Base-by-base conservation (phyloP, 1,284 basidiomycete species). In the Rhodotorula sp. region DNA sequence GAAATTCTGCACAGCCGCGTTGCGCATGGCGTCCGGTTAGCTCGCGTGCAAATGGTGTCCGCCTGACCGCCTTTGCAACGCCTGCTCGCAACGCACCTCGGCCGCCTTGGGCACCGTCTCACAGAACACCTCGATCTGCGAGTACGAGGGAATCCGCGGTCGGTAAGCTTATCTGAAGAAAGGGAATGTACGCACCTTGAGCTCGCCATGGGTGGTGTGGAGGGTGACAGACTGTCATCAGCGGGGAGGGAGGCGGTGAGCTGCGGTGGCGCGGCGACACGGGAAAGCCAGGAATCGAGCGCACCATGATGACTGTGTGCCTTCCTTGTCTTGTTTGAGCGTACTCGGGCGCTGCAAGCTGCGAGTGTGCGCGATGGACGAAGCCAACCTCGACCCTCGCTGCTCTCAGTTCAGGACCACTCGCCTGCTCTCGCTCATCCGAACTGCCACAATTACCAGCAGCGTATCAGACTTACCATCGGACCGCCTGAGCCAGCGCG, bases 1-100 rank as follows among this genome's bases (percentile, higher is more conserved):
- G 80, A 99, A 99, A 83, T 98, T 99, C 91, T 95, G 79, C 19
- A n/a, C n/a, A n/a, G n/a, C n/a, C n/a, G n/a, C n/a, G n/a, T n/a
- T n/a, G n/a, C n/a, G n/a, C n/a, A n/a, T n/a, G n/a, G n/a, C n/a
- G n/a, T n/a, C n/a, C n/a, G n/a, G n/a, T n/a, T n/a, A n/a, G n/a
- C n/a, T n/a, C n/a, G n/a, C n/a, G n/a, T n/a, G n/a, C n/a, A n/a
- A n/a, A n/a, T n/a, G n/a, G n/a, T n/a, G n/a, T n/a, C n/a, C n/a
- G n/a, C n/a, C n/a, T n/a, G n/a, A n/a, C n/a, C n/a, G n/a, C n/a
- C n/a, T n/a, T n/a, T n/a, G n/a, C n/a, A n/a, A n/a, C n/a, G n/a
- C n/a, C n/a, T n/a, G n/a, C 44, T 44, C 3, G 44, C 39, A 21
- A 79, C 83, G 32, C 75, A 92, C 93, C 85, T 99, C 95, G 73